Percentiles rank a stretch among this genome's conserved stretches.
These are phyloP conservation scores for Takashimella tepidaria DNA, from an alignment of 1,284 basidiomycete species.

Conservation along the genomic window DNA sequence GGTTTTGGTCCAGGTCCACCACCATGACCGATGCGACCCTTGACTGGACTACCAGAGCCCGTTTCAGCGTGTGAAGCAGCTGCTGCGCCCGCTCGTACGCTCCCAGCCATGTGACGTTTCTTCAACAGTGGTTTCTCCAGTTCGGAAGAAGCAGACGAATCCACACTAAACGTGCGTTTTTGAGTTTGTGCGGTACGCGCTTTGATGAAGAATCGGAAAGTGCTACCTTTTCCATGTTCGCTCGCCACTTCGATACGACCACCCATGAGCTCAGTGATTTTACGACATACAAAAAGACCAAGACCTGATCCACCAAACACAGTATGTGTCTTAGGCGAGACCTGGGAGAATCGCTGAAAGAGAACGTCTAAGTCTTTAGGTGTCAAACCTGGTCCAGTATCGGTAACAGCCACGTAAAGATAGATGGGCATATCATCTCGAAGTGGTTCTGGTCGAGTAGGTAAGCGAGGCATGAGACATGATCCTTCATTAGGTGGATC, in stretches of 20 bases:
- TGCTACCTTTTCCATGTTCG: conserved; percentile 42
- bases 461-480: conserved; percentile 13
- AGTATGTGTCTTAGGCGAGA: conserved; percentile 21
- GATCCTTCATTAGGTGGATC: conserved; percentile 13
- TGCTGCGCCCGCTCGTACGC: neutral
- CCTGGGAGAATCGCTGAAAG: conserved; percentile 30
- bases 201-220: conserved; percentile 38
- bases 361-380: conserved; percentile 20
- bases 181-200: conserved; percentile 1
- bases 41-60: too few relatives aligned
- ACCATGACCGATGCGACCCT: too few relatives aligned
- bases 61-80: neutral
- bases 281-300: conserved; percentile 29
- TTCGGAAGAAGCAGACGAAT: neutral
- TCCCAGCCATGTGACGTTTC: neutral
- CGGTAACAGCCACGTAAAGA: conserved; percentile 15
- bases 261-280: conserved; percentile 26
- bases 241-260: conserved; percentile 26
- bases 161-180: neutral
- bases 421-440: conserved; percentile 12
- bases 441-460: too few relatives aligned
- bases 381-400: conserved; percentile 30
- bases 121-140: neutral
- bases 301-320: conserved; percentile 32
- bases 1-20: neutral